phyloP scores from a whole-genome alignment of 1,284 basidiomycete genomes.

The Tausonia pullulans region DNA sequence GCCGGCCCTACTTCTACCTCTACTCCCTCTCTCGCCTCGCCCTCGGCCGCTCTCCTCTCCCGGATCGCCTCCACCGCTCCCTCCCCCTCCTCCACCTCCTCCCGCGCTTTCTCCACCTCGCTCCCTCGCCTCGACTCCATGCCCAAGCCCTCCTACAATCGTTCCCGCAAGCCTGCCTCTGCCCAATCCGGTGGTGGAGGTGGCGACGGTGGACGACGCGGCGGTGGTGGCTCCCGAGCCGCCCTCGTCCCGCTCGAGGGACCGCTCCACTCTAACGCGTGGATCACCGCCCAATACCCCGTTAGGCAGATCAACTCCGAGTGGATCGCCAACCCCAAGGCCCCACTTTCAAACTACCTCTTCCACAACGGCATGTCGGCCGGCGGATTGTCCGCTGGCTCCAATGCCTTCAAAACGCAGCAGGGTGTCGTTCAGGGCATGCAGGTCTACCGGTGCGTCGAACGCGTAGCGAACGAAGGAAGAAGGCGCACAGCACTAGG shows the following conservation, averaged over 20 bases:
- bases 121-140: neutral
- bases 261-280: neutral
- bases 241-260: neutral
- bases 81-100: neutral
- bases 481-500: too few species aligned
- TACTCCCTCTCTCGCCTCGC: neutral
- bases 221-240: neutral
- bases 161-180: neutral
- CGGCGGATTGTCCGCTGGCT: constrained; percentile 21
- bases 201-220: neutral
- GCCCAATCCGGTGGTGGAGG: neutral
- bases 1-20: neutral
- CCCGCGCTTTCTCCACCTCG: neutral
- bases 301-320: constrained; percentile 25
- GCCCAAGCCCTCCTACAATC: neutral
- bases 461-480: too few species aligned
- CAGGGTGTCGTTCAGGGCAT: constrained; percentile 25
- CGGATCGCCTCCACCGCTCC: neutral
- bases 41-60: neutral
- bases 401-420: constrained; percentile 22
- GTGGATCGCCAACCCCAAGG: constrained; percentile 33
- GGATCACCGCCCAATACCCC: neutral
- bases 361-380: constrained; percentile 25
- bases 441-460: constrained; percentile 26
- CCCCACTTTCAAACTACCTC: constrained; percentile 32